Base-by-base conservation (phyloP, 371 early-diverging fungal species). In the Zancudomyces culisetae region DNA sequence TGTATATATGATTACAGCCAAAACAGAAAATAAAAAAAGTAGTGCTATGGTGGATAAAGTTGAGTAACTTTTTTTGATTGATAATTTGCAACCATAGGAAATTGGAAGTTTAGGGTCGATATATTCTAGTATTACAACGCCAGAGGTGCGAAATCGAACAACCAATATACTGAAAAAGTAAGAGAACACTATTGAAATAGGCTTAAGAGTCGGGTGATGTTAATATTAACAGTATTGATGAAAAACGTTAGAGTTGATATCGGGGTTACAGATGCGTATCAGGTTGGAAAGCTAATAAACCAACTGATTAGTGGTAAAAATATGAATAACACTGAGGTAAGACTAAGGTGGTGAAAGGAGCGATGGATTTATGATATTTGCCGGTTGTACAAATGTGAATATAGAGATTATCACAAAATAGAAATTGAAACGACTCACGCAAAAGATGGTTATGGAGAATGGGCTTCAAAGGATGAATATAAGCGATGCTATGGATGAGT, bases 221-320 rank as follows among this genome's bases (percentile, higher is more conserved):
- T n/a, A n/a, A n/a, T n/a, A n/a, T n/a, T n/a, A n/a, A n/a, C n/a
- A n/a, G n/a, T n/a, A n/a, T n/a, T n/a, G n/a, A n/a, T n/a, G n/a
- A n/a, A n/a, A n/a, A n/a, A n/a, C n/a, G n/a, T n/a, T 20, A 49
- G 50, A 35, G 28, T 21, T 13, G 21, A 49, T 20, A 49, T 49
- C 6, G 50, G 50, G 8, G 40, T 35, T 2, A 49, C 35, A 20
- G 50, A 49, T 29, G 28, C 50, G 3, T 49, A 18, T 15, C 50
- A 49, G 30, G 4, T 49, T n/a, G 50, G 50, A 10, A 15, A 29
- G 6, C 30, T 49, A 10, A 35, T 35, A 6, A 35, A 35, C 10
- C 10, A 15, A 15, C 15, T 35, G 35, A 15, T 35, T 15, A 15
- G 15, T 6, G 35, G 35, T 10, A 35, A 35, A 6, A 6, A 15